Percentiles rank a stretch among this genome's conserved stretches.
Conservation (phyloP, 495 filamentous ascomycete genomes). For the Neurospora sp. region DNA sequence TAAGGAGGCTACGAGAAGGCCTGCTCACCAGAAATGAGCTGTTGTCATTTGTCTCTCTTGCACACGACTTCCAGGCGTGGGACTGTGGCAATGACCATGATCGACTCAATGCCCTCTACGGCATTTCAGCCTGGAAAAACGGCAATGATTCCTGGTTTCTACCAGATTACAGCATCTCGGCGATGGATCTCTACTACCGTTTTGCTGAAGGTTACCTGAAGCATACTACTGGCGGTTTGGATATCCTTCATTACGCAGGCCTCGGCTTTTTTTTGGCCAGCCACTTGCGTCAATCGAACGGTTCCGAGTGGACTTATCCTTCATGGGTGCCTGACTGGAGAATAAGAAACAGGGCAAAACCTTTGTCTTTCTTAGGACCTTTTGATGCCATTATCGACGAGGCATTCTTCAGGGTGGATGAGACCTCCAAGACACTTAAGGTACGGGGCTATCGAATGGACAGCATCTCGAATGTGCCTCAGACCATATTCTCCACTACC, state of each 20-base stretch:
- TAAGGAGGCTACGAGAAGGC: too few species aligned
- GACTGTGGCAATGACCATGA: background rate
- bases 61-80: background rate
- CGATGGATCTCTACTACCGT: background rate
- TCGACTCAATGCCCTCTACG: background rate
- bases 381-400: too few species aligned
- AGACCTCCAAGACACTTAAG: too few species aligned
- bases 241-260: too few species aligned
- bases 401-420: too few species aligned
- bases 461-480: too few species aligned
- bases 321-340: background rate
- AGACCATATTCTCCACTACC: too few species aligned
- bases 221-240: too few species aligned
- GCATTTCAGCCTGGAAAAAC: too few species aligned
- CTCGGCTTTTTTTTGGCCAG: background rate
- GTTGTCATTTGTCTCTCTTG: background rate
- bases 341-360: background rate
- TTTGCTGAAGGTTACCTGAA: background rate
- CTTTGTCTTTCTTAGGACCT: too few species aligned
- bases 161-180: background rate
- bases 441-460: too few species aligned
- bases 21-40: too few species aligned
- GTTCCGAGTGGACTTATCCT: background rate
- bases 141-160: background rate
- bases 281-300: background rate